Base-by-base conservation (phyloP, 2,329 filamentous ascomycete species). In the Chrysosporium queenslandicum region DNA sequence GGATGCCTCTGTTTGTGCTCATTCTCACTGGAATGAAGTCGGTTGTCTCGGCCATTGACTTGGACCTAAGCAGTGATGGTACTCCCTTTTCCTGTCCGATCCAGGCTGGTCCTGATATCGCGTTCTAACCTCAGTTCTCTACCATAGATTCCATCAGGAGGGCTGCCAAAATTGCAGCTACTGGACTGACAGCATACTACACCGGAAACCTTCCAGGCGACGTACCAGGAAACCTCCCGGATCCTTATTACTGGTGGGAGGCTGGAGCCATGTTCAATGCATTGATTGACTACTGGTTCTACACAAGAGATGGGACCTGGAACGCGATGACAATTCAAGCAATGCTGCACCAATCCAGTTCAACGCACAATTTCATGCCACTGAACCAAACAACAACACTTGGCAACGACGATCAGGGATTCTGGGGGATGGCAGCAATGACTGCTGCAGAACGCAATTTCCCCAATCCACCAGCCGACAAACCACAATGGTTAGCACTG, bases 221-320 rank as follows among this genome's bases (percentile, higher is more conserved):
- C 43, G 49, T 59, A 4, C 64, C 65, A 8, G 66, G 65, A 11
- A 60, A 63, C 30, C 56, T 69, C 4, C 65, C 64, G 2, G 54
- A 55, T n/a, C 64, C 66, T 1, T 68, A 66, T 55, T 67, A 63
- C 56, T 69, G 66, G 66, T 68, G 66, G 66, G 64, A 67, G 54
- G 63, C 63, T 1, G 65, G 65, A 11, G 65, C 65, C 18, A 65
- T 68, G 59, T 68, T 66, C 37, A 63, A 60, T 54, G 74, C 83
- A 2, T 71, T 92, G 56, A 75, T 94, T 50, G 86, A 92, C 61
- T 92, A 92, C 66, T 94, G 86, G 86, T 86, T 83, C 64, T 87
- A 87, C 64, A 91, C 86, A 0, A 82, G 82, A 18, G 86, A 91
- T 63, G 70, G 75, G 3, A 75, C 77, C 30, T 92, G 86, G 70